These are phyloP conservation scores for Pichia ethanolica DNA, from an alignment of 805 yeast genomes.

Conservation along the genomic window DNA sequence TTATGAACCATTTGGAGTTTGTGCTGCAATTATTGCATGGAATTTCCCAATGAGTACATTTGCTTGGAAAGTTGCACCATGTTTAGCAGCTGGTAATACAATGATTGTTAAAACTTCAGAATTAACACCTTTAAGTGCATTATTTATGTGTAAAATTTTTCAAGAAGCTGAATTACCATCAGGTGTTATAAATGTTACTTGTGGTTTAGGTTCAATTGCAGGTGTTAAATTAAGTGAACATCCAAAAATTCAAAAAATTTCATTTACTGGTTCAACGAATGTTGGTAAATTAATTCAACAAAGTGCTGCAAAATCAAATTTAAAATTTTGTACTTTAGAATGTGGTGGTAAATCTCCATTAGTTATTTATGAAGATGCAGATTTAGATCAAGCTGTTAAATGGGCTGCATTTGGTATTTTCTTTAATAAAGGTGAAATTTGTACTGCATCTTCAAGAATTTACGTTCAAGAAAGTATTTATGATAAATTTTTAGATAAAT, in stretches of 20 bases:
- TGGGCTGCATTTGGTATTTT: conserved; percentile 77
- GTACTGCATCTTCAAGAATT: conserved; percentile 91
- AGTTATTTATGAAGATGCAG: conserved; percentile 80
- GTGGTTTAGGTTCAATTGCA: conserved; percentile 55
- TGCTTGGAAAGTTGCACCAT: conserved; percentile 65
- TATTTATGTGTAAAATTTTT: conserved; percentile 44
- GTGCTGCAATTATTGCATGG: conserved; percentile 70
- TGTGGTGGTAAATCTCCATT: conserved; percentile 96
- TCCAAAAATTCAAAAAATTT: conserved; percentile 51
- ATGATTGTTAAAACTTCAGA: conserved; percentile 59
- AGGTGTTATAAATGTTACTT: conserved; percentile 55
- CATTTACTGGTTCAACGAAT: conserved; percentile 64
- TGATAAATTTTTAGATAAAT: conserved; percentile 62
- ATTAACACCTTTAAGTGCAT: conserved; percentile 59
- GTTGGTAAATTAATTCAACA: conserved; percentile 76
- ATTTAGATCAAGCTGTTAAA: conserved; percentile 66
- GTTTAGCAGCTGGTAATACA: conserved; percentile 60
- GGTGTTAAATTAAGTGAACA: conserved; percentile 55
- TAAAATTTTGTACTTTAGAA: conserved; percentile 89
- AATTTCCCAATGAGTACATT: conserved; percentile 64
- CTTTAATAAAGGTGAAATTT: conserved; percentile 92
- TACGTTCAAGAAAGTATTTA: conserved; percentile 81
- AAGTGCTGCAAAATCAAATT: conserved; percentile 74
- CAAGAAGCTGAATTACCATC: conserved; percentile 57
- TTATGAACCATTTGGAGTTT: conserved; percentile 61